Evolutionary conservation across 2,329 filamentous ascomycete species (phyloP), one percentile per base, ranked within the genome.

Genomic region (Aspergillus phoenicis): DNA sequence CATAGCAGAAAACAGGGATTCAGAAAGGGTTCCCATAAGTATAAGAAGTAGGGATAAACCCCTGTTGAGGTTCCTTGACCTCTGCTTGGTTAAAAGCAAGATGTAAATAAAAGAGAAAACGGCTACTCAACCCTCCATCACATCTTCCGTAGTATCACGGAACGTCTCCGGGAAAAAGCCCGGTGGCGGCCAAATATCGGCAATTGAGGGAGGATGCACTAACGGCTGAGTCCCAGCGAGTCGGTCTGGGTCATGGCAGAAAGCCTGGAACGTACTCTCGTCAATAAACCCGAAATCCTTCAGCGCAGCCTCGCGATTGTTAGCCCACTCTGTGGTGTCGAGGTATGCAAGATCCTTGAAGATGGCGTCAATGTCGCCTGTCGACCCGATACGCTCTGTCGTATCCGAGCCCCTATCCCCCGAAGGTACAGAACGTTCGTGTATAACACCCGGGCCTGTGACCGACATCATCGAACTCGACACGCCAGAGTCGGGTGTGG

Each of bases 341-440:
- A 80, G 72, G 66, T 80, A 77, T 36, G 78, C 78, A 51, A 80
- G 71, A 47, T 81, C 78, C 60, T 79, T 76, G 64, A 81, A 81
- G 30, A 81, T 77, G 7, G 77, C 76, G 58, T 81, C 78, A 15
- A 80, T 68, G 36, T 79, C 76, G 24, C 66, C 62, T 36, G 59
- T 66, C 17, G 63, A 28, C 41, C 53, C 53, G n/a, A 62, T 36
- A 24, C 28, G 47, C 33, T 60, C 60, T n/a, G 48, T 33, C 28
- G 24, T 41, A 28, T 48, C 57, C 11, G 63, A 59, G 15, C n/a
- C 58, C 6, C 49, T 59, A 26, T 67, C 58, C 8, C 54, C 62
- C 1, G 61, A 54, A 24, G 62, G 43, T 6, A 55, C 36, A 11
- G 70, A 55, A 11, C 59, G 62, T 22, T 70, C 69, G 57, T 52